phyloP scores from a whole-genome alignment of 2,329 filamentous ascomycete species.

The Colletotrichum tamarilloi region DNA sequence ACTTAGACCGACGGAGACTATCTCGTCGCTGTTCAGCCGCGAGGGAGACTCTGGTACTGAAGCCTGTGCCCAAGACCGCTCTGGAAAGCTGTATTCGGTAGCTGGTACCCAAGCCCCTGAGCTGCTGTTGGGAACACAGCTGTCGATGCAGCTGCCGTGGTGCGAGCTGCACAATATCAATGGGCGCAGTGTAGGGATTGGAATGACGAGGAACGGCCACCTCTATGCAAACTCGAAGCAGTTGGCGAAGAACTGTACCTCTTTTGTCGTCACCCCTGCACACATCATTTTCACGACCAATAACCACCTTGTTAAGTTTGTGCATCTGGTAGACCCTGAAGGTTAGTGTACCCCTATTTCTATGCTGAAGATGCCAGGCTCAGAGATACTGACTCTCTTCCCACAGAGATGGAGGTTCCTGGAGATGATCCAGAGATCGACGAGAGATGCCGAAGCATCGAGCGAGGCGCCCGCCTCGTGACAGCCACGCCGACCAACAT shows the following conservation, averaged over 20 bases:
- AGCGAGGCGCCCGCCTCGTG: conserved; percentile 87
- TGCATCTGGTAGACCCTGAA: conserved; percentile 78
- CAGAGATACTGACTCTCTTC: conserved; percentile 37
- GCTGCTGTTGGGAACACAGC: conserved; percentile 20
- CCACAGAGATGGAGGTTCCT: conserved; percentile 80
- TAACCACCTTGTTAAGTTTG: conserved; percentile 92
- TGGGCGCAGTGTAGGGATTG: conserved; percentile 57
- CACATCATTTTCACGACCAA: conserved; percentile 94
- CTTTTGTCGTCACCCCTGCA: conserved; percentile 82
- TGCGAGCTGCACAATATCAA: conserved; percentile 47
- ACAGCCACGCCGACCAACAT: conserved; percentile 91
- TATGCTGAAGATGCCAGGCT: too few relatives aligned
- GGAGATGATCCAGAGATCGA: conserved; percentile 90
- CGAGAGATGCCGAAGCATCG: conserved; percentile 90
- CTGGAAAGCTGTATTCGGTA: conserved; percentile 58
- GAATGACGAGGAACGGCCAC: conserved; percentile 79
- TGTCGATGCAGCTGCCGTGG: conserved; percentile 60
- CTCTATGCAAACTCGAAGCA: conserved; percentile 81
- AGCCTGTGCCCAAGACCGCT: conserved; percentile 57
- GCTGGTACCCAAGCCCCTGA: conserved; percentile 30
- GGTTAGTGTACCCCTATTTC: conserved; percentile 56
- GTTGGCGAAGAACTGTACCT: conserved; percentile 89
- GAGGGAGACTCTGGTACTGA: conserved; percentile 44
- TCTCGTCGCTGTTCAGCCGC: conserved; percentile 45
- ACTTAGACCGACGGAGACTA: conserved; percentile 12